Evolutionary conservation across 108 stramenopile species (phyloP), one percentile per base, ranked within the genome.

Genomic region (Mayamaea pseudoterrestris): DNA sequence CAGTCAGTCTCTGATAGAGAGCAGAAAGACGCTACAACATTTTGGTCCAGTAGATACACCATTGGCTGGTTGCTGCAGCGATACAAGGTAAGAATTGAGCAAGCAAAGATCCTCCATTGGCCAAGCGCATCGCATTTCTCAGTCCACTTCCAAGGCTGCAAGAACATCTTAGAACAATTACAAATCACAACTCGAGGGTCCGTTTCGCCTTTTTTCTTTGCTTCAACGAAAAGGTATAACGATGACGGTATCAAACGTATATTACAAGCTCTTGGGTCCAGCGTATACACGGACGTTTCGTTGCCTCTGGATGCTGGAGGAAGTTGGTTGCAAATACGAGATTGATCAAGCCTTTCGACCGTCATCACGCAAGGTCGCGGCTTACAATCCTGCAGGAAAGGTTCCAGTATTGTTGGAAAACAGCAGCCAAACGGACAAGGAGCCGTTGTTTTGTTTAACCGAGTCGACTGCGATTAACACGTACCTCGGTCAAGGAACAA

Each of bases 271-370:
- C 7, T 49, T 80, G 9, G 80, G 78, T 1, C 57, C 71, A 41
- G 66, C 75, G 11, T 60, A 51, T 29, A 74, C 61, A 42, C 63
- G 86, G 1, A 63, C 81, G 20, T 83, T 83, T 51, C 81, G 86
- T 1, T 73, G 74, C 45, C 30, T 74, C 7, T 89, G 86, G 86
- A 83, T 89, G 82, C 60, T 89, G n/a, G 76, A 89, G 63, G 81
- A 89, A 57, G 52, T 83, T 13, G 55, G 60, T 0, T 24, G 71
- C 0, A 48, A 63, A 1, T 77, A 71, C 50, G 31, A 58, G 1
- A 29, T 60, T 27, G 35, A 73, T 29, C 27, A 28, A 4, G 68
- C 65, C 29, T 27, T 30, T 18, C 81, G 73, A 8, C 66, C 63
- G 41, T 61, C 65, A 7, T 31, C 30, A 30, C 21, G 41, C 30